Evolutionary conservation across 805 yeast species (phyloP).

Genomic region (Ogataea wickerhamii): DNA sequence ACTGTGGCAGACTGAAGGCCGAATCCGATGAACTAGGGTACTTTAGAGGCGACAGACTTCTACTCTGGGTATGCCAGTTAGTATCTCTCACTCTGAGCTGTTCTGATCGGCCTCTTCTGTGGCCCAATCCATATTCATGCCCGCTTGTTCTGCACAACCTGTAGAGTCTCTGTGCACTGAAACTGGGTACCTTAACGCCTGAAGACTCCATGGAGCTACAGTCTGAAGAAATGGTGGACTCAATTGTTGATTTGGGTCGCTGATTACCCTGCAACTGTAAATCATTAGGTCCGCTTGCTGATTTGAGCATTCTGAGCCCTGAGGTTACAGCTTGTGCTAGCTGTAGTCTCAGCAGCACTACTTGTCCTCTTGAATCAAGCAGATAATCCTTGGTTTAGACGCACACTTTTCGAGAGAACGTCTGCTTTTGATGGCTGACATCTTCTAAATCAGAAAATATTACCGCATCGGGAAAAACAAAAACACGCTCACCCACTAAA

Average conservation of each 20-base stretch:
- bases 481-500: slow-evolving; percentile 1
- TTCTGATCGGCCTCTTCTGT: slow-evolving; percentile 3
- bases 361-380: background rate
- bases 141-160: slow-evolving; percentile 1
- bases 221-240: background rate
- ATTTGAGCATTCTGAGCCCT: background rate
- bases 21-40: slow-evolving; percentile 6
- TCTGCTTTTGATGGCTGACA: background rate
- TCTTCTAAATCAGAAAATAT: background rate
- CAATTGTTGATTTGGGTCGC: background rate
- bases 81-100: slow-evolving; percentile 1
- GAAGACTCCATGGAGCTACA: background rate
- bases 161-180: background rate
- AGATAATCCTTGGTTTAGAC: background rate
- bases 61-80: slow-evolving; percentile 1
- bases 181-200: background rate
- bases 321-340: no score
- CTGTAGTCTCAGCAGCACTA: no score
- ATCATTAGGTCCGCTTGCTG: background rate
- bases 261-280: background rate
- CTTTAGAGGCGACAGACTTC: slow-evolving; percentile 7
- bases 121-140: background rate
- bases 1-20: slow-evolving; percentile 2
- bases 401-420: background rate
- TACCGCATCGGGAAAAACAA: slow-evolving; percentile 4